phyloP scores from a whole-genome alignment of 345 rosid genomes.

The Rhodomyrtus tomentosa region DNA sequence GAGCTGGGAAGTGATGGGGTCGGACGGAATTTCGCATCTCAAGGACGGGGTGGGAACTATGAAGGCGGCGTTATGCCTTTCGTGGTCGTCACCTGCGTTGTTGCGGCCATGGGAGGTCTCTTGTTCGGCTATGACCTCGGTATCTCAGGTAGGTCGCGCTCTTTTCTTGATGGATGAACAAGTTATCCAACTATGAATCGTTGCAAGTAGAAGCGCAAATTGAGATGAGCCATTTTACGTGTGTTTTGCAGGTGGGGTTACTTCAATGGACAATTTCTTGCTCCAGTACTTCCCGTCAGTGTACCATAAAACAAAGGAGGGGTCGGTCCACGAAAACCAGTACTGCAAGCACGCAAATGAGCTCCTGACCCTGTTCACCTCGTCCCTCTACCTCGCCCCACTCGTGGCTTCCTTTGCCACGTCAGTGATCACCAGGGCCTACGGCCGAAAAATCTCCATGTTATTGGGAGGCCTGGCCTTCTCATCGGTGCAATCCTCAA shows the following conservation, averaged over 20 bases:
- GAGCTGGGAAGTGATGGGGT: neutral
- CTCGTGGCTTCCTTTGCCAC: slow-evolving; percentile 9
- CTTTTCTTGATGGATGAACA: neutral
- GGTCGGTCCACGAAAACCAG: slow-evolving; percentile 20
- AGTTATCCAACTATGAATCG: neutral
- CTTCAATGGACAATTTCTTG: slow-evolving; percentile 25
- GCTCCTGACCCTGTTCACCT: slow-evolving; percentile 24
- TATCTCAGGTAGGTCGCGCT: slow-evolving; percentile 38
- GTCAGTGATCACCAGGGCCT: neutral
- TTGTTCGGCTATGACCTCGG: slow-evolving; percentile 80
- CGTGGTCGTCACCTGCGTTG: slow-evolving; percentile 49
- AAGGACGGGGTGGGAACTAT: slow-evolving; percentile 16
- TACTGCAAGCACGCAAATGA: slow-evolving; percentile 17
- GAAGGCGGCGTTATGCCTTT: slow-evolving; percentile 45
- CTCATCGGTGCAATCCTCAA: slow-evolving; percentile 17
- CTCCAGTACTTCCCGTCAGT: slow-evolving; percentile 20
- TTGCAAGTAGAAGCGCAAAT: slow-evolving; percentile 1
- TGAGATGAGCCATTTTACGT: slow-evolving; percentile 40
- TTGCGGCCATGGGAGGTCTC: slow-evolving; percentile 82
- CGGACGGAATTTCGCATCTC: slow-evolving; percentile 29
- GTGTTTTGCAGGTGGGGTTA: slow-evolving; percentile 39
- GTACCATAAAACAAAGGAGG: slow-evolving; percentile 74
- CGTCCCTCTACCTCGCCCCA: slow-evolving; percentile 25
- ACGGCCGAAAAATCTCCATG: slow-evolving; percentile 14
- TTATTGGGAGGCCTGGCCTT: slow-evolving; percentile 6